Conservation (phyloP, 2,329 filamentous ascomycete species). For the Calonectria crousiana region DNA sequence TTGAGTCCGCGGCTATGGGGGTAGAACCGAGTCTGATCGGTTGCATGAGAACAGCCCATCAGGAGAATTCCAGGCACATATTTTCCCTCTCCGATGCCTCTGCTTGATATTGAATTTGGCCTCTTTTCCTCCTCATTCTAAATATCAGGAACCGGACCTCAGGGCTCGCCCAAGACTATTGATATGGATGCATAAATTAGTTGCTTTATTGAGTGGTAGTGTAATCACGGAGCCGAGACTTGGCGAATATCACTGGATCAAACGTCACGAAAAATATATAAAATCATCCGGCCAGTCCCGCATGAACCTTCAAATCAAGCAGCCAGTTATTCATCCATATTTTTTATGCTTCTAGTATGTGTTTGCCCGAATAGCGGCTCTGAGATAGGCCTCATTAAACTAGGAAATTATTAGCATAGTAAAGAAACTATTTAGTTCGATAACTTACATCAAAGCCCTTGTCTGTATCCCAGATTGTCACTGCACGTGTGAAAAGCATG, state of each 20-base stretch:
- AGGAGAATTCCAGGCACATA: too few relatives aligned
- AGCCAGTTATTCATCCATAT: neutral
- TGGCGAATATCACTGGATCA: neutral
- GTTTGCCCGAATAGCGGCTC: neutral
- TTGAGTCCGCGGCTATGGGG: neutral
- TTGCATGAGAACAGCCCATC: neutral
- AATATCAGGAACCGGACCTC: neutral
- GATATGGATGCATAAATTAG: neutral
- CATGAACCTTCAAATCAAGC: too few relatives aligned
- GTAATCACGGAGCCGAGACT: neutral
- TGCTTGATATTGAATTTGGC: neutral
- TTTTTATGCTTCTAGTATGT: neutral
- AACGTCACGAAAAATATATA: neutral
- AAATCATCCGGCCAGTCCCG: neutral
- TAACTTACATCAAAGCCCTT: neutral
- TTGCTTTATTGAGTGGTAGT: neutral
- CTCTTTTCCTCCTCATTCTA: neutral
- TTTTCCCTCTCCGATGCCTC: too few relatives aligned
- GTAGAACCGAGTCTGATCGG: neutral
- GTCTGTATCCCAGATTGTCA: conserved; percentile 1
- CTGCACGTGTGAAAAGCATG: neutral
- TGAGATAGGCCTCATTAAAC: neutral
- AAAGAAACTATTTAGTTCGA: neutral
- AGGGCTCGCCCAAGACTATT: neutral
- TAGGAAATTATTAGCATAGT: neutral